Conservation (phyloP, 2,329 filamentous ascomycete genomes). For the Epichloe brachyelytri region DNA sequence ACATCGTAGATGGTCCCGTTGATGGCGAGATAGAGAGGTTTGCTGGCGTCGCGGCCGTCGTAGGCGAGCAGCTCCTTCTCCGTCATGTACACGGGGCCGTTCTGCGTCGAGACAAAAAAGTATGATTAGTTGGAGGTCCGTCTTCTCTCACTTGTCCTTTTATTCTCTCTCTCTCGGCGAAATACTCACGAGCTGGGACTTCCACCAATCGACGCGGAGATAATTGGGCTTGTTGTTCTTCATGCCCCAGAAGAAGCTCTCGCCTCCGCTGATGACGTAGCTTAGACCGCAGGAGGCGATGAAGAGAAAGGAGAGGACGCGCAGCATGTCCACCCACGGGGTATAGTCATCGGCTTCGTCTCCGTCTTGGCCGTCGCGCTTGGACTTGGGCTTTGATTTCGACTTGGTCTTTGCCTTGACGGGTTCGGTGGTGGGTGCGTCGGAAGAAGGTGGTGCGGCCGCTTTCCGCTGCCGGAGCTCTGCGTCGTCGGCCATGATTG, state of each 20-base stretch:
- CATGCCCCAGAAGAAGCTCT: conserved; percentile 55
- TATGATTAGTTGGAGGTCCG: background rate
- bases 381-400: conserved; percentile 9
- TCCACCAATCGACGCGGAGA: conserved; percentile 44
- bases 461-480: conserved; percentile 33
- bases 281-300: conserved; percentile 56
- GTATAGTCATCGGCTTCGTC: conserved; percentile 52
- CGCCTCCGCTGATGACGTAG: conserved; percentile 61
- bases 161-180: background rate
- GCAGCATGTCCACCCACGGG: conserved; percentile 51
- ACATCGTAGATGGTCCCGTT: conserved; percentile 84
- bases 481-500: conserved; percentile 24
- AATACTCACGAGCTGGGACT: conserved; percentile 43
- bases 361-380: conserved; percentile 33
- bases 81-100: conserved; percentile 56
- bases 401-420: conserved; percentile 10
- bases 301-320: conserved; percentile 54
- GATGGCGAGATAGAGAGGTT: conserved; percentile 82
- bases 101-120: conserved; percentile 19
- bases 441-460: conserved; percentile 12
- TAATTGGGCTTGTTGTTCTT: conserved; percentile 50
- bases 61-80: conserved; percentile 59
- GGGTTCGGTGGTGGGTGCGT: conserved; percentile 9
- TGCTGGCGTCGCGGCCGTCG: conserved; percentile 61
- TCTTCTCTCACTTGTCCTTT: background rate